Percentiles rank a stretch among this genome's conserved stretches.
Conservation (phyloP, 192 early-diverging fungal genomes). For the Linnemannia exigua region DNA sequence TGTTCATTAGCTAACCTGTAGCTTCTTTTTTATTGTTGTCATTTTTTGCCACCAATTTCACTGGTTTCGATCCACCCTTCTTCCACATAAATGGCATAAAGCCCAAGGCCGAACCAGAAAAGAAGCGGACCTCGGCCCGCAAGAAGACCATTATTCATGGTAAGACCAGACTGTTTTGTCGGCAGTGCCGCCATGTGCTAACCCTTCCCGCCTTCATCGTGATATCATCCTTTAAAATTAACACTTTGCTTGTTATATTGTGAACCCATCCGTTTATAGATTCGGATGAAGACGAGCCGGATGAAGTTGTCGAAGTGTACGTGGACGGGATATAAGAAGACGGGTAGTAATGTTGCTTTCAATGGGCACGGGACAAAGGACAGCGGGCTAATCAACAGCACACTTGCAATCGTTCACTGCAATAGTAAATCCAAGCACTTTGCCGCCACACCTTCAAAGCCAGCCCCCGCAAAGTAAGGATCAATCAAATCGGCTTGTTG, state of each 20-base stretch:
- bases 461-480: slow-evolving; percentile 25
- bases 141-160: slow-evolving; percentile 44
- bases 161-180: neutral
- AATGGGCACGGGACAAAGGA: neutral
- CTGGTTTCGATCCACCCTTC: neutral
- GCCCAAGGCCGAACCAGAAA: slow-evolving; percentile 30
- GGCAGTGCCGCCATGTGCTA: neutral
- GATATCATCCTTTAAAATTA: neutral
- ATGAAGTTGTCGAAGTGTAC: slow-evolving; percentile 31
- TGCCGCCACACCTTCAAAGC: neutral
- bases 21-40: neutral
- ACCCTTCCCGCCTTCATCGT: neutral
- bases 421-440: slow-evolving; percentile 48
- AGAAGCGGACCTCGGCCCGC: slow-evolving; percentile 17
- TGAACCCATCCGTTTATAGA: slow-evolving; percentile 4
- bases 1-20: neutral
- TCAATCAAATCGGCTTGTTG: neutral
- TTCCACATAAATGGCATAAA: neutral
- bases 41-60: slow-evolving; percentile 54
- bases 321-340: neutral
- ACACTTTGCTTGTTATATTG: neutral
- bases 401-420: neutral
- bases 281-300: slow-evolving; percentile 40
- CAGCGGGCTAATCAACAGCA: neutral
- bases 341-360: neutral